phyloP scores from a whole-genome alignment of 495 filamentous ascomycete genomes.

The Trichoderma orchidacearum region DNA sequence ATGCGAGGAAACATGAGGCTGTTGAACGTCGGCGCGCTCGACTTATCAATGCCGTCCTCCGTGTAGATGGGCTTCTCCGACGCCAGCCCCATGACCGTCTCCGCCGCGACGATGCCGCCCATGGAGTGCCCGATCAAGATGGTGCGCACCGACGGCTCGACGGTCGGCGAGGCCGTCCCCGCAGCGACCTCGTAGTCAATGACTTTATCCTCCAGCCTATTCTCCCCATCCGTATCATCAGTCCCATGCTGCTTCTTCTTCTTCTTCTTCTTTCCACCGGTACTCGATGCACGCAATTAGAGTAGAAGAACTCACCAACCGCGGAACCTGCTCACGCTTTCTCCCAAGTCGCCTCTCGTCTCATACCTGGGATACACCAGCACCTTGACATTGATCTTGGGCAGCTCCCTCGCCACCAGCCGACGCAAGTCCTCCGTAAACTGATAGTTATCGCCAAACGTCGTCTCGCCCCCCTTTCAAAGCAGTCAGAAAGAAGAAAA shows the following conservation, averaged over 20 bases:
- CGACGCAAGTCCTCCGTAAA: constrained; percentile 64
- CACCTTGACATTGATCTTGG: constrained; percentile 54
- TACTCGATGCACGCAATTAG: no score
- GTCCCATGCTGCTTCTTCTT: not conserved
- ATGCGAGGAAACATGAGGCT: constrained; percentile 55
- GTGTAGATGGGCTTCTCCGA: constrained; percentile 50
- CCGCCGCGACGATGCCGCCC: constrained; percentile 93
- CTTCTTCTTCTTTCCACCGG: no score
- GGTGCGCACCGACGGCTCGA: constrained; percentile 76
- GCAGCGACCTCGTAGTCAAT: constrained; percentile 87
- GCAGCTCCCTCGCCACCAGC: constrained; percentile 56
- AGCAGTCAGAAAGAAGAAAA: constrained; percentile 3
- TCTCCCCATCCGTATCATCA: not conserved
- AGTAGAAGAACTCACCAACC: constrained; percentile 56
- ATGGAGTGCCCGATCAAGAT: constrained; percentile 87
- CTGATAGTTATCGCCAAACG: constrained; percentile 49
- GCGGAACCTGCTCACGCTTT: constrained; percentile 67
- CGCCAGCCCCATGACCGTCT: constrained; percentile 58
- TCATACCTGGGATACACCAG: constrained; percentile 84
- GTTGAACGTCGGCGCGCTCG: constrained; percentile 16
- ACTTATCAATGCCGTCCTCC: constrained; percentile 14
- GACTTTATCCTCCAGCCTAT: constrained; percentile 79
- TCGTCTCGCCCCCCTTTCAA: constrained; percentile 69
- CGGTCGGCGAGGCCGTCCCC: constrained; percentile 69
- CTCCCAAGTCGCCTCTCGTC: constrained; percentile 72